phyloP scores from a whole-genome alignment of 371 early-diverging fungal genomes.

The Mortierella sp. region DNA sequence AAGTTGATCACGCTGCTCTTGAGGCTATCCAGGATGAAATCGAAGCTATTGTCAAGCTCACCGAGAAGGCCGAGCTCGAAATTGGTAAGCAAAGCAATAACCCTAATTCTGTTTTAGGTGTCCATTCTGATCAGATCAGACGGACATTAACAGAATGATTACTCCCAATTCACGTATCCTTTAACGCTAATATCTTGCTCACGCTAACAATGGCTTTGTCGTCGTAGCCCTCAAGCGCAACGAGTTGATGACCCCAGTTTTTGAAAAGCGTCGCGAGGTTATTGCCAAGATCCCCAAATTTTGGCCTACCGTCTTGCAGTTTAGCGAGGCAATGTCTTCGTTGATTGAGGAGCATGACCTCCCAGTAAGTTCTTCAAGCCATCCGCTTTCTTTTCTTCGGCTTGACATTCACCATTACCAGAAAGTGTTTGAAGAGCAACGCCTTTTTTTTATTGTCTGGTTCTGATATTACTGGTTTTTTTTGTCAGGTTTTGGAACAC shows the following conservation, averaged over 20 bases:
- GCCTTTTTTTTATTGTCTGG: not conserved
- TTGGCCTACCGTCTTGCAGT: slow-evolving; percentile 63
- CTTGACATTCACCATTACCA: no score
- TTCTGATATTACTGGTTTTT: not conserved
- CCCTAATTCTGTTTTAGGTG: not conserved
- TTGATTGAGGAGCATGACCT: slow-evolving; percentile 34
- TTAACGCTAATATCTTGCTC: not conserved
- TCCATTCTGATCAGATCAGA: slow-evolving; percentile 13
- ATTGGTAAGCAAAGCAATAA: slow-evolving; percentile 44
- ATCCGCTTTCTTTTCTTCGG: not conserved
- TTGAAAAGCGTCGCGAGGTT: slow-evolving; percentile 68
- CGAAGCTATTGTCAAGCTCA: slow-evolving; percentile 43
- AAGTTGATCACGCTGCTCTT: slow-evolving; percentile 58
- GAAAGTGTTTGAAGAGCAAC: no score
- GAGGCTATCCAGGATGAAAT: slow-evolving; percentile 58
- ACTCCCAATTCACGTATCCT: not conserved
- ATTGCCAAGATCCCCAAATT: slow-evolving; percentile 69
- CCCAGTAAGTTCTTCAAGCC: slow-evolving; percentile 53
- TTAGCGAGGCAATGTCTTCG: slow-evolving; percentile 16
- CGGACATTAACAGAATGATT: not conserved
- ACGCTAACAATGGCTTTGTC: not conserved
- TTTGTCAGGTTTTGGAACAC: slow-evolving; percentile 59
- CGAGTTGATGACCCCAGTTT: slow-evolving; percentile 66
- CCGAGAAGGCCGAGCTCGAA: slow-evolving; percentile 54
- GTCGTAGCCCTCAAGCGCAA: slow-evolving; percentile 50